Evolutionary conservation across 1,284 basidiomycete species (phyloP), one percentile per base, ranked within the genome.

Genomic region (Exsudoporus floridanus): DNA sequence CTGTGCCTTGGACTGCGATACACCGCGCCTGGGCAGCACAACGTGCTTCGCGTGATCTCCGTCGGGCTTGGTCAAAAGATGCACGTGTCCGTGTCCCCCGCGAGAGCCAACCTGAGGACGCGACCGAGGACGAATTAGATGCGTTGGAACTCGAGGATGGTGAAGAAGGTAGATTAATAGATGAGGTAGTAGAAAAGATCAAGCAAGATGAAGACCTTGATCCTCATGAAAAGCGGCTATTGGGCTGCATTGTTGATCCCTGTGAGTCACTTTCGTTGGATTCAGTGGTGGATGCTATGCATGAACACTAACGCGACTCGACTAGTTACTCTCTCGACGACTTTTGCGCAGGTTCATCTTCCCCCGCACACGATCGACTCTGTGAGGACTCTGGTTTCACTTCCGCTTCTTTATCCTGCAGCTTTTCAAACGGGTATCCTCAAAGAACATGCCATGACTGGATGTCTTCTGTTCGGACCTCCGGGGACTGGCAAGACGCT

Each of bases 401-500:
- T 98, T 25, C 95, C 95, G 1, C 75, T 98, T 35, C 79, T 98
- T 30, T 87, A 94, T 66, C 95, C 95, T 4, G 79, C 84, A 44
- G 93, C 95, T 2, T 98, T 98, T 75, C 82, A 88, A 65, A 86
- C 86, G 65, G 94, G 95, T 46, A 90, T 98, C 51, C 77, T 98
- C 35, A 95, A 93, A 67, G 86, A 93, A 57, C 92, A 96, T 64
- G 81, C 85, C 13, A 94, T 94, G 79, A 88, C 84, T 7, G 93
- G 93, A 3, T 93, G 90, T 58, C 79, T 95, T 53, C 73, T 96
- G 16, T 94, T 95, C 69, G 92, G 92, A 6, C 94, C 95, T 50
- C 90, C 93, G 2, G 93, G 93, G 39, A 95, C 93, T 6, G 93
- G 93, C 7, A 96, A 96, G 72, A 95, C 93, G 0, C 75, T 96